These are phyloP conservation scores for Ramichloridium luteum DNA, from an alignment of 2,329 filamentous ascomycete species.

Conservation along the genomic window DNA sequence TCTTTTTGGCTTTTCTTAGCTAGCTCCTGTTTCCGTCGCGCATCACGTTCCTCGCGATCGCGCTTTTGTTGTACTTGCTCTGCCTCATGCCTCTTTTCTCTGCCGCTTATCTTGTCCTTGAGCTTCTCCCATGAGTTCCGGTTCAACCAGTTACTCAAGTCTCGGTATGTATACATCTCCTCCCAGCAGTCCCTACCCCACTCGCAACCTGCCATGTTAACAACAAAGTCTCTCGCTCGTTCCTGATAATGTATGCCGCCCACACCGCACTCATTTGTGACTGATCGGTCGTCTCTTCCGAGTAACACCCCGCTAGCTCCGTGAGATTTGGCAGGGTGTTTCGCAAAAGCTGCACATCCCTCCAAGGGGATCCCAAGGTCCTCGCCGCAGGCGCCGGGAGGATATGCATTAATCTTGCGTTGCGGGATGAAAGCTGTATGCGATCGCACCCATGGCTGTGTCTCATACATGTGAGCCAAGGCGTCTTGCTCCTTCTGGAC, in stretches of 20 bases:
- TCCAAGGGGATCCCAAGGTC: slow-evolving; percentile 54
- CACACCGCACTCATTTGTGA: slow-evolving; percentile 21
- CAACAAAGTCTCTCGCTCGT: slow-evolving; percentile 77
- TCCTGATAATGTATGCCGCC: slow-evolving; percentile 67
- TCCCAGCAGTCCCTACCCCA: slow-evolving; percentile 96
- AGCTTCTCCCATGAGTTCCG: slow-evolving; percentile 64
- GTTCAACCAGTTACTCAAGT: slow-evolving; percentile 84
- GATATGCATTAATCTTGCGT: slow-evolving; percentile 89
- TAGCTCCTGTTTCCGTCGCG: slow-evolving; percentile 7
- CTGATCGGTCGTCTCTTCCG: slow-evolving; percentile 4
- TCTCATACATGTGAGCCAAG: slow-evolving; percentile 78
- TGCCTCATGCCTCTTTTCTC: slow-evolving; percentile 12
- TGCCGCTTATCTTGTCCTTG: slow-evolving; percentile 33
- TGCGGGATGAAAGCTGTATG: slow-evolving; percentile 84
- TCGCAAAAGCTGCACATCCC: slow-evolving; percentile 17
- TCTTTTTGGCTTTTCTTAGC: too few species aligned
- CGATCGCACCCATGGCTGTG: slow-evolving; percentile 84
- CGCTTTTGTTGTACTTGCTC: slow-evolving; percentile 14
- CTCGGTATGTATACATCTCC: slow-evolving; percentile 91
- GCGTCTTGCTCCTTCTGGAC: slow-evolving; percentile 98
- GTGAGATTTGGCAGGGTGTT: slow-evolving; percentile 1
- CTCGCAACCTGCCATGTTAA: slow-evolving; percentile 97
- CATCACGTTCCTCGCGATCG: slow-evolving; percentile 8
- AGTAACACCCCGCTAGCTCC: slow-evolving; percentile 5
- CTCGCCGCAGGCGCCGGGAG: slow-evolving; percentile 74